A percentile compares a stretch with the other conserved stretches of the same genome.
Conservation (phyloP, 2,329 filamentous ascomycete species). For the Chaetomium sp. region DNA sequence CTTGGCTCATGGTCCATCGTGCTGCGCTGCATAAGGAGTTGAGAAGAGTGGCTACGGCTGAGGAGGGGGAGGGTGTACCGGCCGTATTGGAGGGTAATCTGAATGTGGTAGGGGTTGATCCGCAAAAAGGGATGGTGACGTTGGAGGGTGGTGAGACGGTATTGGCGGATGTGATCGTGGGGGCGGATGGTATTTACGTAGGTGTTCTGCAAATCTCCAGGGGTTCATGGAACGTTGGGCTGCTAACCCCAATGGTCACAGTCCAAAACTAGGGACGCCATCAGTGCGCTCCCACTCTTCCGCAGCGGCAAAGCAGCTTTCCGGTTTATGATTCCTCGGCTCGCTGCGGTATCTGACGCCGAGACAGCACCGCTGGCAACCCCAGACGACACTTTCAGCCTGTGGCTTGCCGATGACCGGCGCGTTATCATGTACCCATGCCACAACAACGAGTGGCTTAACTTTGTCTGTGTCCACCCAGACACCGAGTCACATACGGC, state of each 20-base stretch:
- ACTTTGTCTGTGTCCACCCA: conserved; percentile 12
- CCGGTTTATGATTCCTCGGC: conserved; percentile 42
- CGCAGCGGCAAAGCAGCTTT: conserved; percentile 50
- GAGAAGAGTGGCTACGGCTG: conserved; percentile 36
- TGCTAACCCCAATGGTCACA: conserved; percentile 13
- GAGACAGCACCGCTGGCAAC: neutral
- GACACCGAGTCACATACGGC: conserved; percentile 6
- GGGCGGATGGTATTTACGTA: conserved; percentile 49
- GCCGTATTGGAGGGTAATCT: conserved; percentile 32
- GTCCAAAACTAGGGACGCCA: conserved; percentile 23
- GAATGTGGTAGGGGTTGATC: conserved; percentile 39
- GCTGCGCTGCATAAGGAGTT: conserved; percentile 45
- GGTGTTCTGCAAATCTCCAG: conserved; percentile 16
- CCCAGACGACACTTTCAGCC: conserved; percentile 9
- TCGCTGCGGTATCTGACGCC: conserved; percentile 1
- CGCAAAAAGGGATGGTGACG: conserved; percentile 34
- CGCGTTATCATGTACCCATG: conserved; percentile 14
- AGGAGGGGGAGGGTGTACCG: conserved; percentile 31
- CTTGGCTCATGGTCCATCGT: conserved; percentile 45
- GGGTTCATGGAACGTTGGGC: neutral
- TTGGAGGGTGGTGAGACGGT: conserved; percentile 39
- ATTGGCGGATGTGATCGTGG: conserved; percentile 44
- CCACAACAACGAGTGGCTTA: conserved; percentile 12
- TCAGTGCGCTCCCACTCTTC: conserved; percentile 27
- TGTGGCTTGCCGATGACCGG: conserved; percentile 8